Base-by-base conservation (phyloP, 306 rosid genomes). In the Pterocarpus santalinus region DNA sequence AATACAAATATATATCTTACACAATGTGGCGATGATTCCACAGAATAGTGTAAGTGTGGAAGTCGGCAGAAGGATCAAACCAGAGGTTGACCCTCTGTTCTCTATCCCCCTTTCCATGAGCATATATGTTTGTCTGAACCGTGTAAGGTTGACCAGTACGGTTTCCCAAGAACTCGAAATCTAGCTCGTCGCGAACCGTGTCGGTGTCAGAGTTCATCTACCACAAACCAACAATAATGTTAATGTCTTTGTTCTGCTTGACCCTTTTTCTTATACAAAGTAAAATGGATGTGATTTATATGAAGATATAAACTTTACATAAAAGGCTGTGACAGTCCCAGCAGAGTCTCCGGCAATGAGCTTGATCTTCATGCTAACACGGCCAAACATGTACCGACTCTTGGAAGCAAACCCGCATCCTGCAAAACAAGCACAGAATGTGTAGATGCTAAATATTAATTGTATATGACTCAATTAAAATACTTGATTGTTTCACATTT, bases 351-450 rank as follows among this genome's bases (percentile, higher is more conserved):
- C 98, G 0, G 97, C 90, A 35, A 93, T 38, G 64, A 95, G 97
- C 82, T 95, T 95, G 91, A 95, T 90, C 91, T 93, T 93, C 94
- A 95, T 95, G 89, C 97, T 95, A 68, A 95, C 94, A 60, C 92
- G 97, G 4, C 99, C 99, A 51, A 91, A 95, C 84, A 95, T 58
- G 86, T 91, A 95, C 78, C 89, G 86, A 3, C 32, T 77, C 78
- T 82, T 90, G 34, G 99, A 95, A 74, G 98, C 84, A 83, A 95
- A 95, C 58, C 99, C 99, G 80, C 97, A 89, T 22, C 99, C 99
- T 93, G 71, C 76, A 55, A 5, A 44, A 12, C 22, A 13, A 14
- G 16, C 47, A 43, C 2, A 5, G 47, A 5, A 43, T 43, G 10
- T 8, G 8, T 43, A 7, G 8, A 8, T 43, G 47, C 47, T 8